phyloP scores from a whole-genome alignment of 208 protist genomes.

The Wallacemonas rigidus region DNA sequence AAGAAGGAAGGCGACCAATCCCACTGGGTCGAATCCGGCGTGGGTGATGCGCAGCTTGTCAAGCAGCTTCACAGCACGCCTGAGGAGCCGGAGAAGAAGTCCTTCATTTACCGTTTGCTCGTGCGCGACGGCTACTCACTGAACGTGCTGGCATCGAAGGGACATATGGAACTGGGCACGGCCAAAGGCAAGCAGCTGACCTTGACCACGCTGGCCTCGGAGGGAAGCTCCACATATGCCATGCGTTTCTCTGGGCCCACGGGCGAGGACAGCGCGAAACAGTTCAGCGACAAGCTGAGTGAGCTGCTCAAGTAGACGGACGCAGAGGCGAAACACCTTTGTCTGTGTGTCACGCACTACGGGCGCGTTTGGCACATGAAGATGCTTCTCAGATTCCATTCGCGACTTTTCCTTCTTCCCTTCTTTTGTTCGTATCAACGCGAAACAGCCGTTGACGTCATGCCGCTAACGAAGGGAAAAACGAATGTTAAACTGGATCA shows the following conservation, averaged over 20 bases:
- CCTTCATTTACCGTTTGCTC: conserved; percentile 60
- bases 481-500: background rate
- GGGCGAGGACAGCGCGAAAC: conserved; percentile 45
- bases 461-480: no score
- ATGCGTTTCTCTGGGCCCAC: conserved; percentile 69
- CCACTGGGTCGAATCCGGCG: conserved; percentile 69
- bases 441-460: no score
- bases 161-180: conserved; percentile 48
- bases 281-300: conserved; percentile 56
- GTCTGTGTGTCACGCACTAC: no score
- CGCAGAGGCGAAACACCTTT: background rate
- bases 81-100: conserved; percentile 26
- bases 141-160: conserved; percentile 53
- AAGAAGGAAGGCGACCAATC: conserved; percentile 45
- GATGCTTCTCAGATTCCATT: no score
- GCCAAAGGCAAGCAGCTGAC: conserved; percentile 55
- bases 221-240: conserved; percentile 52
- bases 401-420: no score
- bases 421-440: no score
- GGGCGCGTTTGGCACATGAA: no score
- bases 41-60: conserved; percentile 63
- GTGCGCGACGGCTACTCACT: conserved; percentile 84
- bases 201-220: conserved; percentile 40
- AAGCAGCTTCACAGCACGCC: background rate
- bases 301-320: conserved; percentile 19